A percentile compares a stretch with the other conserved stretches of the same genome.
Conservation (phyloP, 495 filamentous ascomycete genomes). For the Beverwykella pulmonaria region DNA sequence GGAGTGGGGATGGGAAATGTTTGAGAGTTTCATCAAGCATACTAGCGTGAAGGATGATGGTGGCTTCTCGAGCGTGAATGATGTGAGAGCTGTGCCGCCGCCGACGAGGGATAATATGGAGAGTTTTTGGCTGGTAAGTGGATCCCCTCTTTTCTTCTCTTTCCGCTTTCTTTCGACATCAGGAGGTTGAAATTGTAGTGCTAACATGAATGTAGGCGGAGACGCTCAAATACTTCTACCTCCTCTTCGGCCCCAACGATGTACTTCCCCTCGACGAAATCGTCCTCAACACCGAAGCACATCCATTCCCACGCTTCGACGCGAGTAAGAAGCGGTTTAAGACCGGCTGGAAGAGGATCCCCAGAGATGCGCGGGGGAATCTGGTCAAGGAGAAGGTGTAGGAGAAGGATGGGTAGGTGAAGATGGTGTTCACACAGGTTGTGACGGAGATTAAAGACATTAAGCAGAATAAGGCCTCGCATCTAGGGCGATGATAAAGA, state of each 20-base stretch:
- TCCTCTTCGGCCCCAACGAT: conserved; percentile 85
- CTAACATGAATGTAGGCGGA: conserved; percentile 65
- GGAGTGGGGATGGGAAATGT: conserved; percentile 98
- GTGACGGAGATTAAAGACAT: not conserved
- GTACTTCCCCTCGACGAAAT: conserved; percentile 80
- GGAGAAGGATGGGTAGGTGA: not conserved
- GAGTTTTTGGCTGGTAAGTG: conserved; percentile 68
- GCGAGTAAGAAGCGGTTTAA: conserved; percentile 68
- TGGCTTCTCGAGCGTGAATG: conserved; percentile 79
- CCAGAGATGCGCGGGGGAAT: conserved; percentile 48
- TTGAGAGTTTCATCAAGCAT: conserved; percentile 84
- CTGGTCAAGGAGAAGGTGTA: conserved; percentile 24
- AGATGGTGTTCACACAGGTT: not conserved
- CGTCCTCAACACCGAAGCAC: conserved; percentile 95
- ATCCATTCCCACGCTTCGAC: conserved; percentile 85
- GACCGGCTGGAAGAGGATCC: conserved; percentile 85
- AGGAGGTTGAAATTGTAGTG: not conserved
- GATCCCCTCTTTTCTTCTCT: not conserved
- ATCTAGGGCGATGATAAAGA: no score
- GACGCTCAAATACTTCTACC: conserved; percentile 96
- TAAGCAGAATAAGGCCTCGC: not conserved
- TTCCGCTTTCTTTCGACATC: not conserved
- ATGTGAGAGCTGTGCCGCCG: conserved; percentile 57
- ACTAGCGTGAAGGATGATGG: conserved; percentile 69
- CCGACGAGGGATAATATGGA: conserved; percentile 49